A percentile compares a stretch with the other conserved stretches of the same genome.
Evolutionary conservation across 2,329 filamentous ascomycete genomes (phyloP).

Genomic region (Plenodomus lindquistii): DNA sequence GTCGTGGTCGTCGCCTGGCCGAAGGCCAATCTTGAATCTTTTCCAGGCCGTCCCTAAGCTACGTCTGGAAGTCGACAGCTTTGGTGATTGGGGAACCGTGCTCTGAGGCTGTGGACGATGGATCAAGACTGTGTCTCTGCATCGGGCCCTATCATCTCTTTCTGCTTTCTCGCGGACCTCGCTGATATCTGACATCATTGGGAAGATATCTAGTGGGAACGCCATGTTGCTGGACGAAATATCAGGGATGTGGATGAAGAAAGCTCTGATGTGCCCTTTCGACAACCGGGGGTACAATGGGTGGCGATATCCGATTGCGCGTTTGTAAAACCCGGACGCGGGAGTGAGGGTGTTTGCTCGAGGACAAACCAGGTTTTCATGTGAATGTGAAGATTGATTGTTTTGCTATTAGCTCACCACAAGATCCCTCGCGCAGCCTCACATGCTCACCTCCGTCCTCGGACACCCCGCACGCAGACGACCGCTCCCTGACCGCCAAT

Average conservation of each 20-base stretch:
- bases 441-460: too few species aligned
- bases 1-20: neutral
- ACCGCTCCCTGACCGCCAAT: neutral
- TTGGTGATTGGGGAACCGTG: neutral
- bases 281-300: too few species aligned
- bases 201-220: conserved; percentile 1
- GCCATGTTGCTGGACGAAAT: neutral
- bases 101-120: neutral
- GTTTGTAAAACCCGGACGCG: neutral
- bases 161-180: neutral
- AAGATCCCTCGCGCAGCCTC: too few species aligned
- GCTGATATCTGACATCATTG: neutral
- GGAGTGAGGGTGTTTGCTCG: too few species aligned
- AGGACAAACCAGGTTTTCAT: too few species aligned
- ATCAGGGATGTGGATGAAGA: too few species aligned
- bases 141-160: neutral
- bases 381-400: too few species aligned
- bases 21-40: neutral
- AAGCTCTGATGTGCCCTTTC: too few species aligned
- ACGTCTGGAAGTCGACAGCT: neutral
- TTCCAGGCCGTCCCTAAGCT: neutral
- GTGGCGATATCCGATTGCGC: too few species aligned
- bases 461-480: too few species aligned
- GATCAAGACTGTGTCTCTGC: neutral
- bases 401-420: too few species aligned